These are phyloP conservation scores for Saxophila tyrrhenica DNA, from an alignment of 495 filamentous ascomycete genomes.

Conservation along the genomic window DNA sequence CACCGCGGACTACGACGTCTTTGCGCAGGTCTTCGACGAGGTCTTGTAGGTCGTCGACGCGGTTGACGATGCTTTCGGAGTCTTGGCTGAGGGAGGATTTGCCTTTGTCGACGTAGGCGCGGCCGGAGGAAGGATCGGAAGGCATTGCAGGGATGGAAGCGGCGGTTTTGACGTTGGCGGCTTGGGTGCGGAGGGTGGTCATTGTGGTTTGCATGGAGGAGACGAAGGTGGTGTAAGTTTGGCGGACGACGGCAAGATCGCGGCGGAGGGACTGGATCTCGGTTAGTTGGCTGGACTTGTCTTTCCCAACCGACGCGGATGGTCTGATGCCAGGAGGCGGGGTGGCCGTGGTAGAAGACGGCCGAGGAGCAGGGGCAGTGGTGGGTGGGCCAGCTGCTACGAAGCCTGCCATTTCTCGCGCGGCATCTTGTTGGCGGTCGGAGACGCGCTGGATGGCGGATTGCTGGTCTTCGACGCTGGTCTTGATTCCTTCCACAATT, in stretches of 20 bases:
- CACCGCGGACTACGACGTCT: constrained; percentile 87
- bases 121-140: constrained; percentile 59
- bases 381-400: constrained; percentile 37
- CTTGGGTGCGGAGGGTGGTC: constrained; percentile 67
- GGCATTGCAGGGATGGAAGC: constrained; percentile 49
- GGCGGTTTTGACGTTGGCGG: constrained; percentile 61
- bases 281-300: constrained; percentile 45
- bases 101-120: constrained; percentile 69
- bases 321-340: not conserved
- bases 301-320: constrained; percentile 18
- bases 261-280: constrained; percentile 76
- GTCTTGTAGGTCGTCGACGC: constrained; percentile 93
- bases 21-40: constrained; percentile 93
- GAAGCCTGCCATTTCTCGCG: constrained; percentile 80
- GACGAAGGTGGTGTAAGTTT: constrained; percentile 84
- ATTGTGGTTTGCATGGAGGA: constrained; percentile 82
- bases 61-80: constrained; percentile 74
- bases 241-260: constrained; percentile 83
- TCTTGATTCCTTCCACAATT: constrained; percentile 70
- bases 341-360: not conserved
- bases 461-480: constrained; percentile 68
- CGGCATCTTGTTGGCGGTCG: constrained; percentile 79
- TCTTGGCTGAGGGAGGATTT: constrained; percentile 76
- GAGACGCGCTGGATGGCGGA: constrained; percentile 74
- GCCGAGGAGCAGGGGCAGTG: constrained; percentile 10